A percentile compares a stretch with the other conserved stretches of the same genome.
Evolutionary conservation across 805 yeast genomes (phyloP).

Genomic region (Monosporozyma servazzii): DNA sequence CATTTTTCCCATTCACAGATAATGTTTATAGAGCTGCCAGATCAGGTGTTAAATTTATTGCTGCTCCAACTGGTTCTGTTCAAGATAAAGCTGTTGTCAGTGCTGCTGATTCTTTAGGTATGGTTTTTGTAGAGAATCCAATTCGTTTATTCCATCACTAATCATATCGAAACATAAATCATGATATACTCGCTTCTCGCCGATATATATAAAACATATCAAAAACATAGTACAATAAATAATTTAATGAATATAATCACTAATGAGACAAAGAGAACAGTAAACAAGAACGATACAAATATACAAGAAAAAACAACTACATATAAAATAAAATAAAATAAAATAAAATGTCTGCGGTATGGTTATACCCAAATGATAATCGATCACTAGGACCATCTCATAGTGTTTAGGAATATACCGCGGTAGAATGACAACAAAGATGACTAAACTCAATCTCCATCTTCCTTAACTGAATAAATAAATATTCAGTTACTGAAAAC

Average conservation of each 20-base stretch:
- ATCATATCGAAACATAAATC: neutral
- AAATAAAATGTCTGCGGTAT: constrained; percentile 80
- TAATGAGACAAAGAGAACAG: neutral
- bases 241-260: neutral
- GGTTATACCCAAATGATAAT: constrained; percentile 99
- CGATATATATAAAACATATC: no score
- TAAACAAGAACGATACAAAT: neutral
- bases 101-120: constrained; percentile 85
- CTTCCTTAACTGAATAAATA: constrained; percentile 10
- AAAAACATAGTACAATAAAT: neutral
- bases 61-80: constrained; percentile 96
- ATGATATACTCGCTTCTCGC: no score
- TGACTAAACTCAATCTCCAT: constrained; percentile 53
- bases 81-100: constrained; percentile 94
- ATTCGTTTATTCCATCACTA: constrained; percentile 97
- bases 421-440: constrained; percentile 50
- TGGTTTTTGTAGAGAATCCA: constrained; percentile 94
- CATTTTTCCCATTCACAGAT: constrained; percentile 99
- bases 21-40: constrained; percentile 95
- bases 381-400: constrained; percentile 85
- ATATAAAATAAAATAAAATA: constrained; percentile 3
- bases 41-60: constrained; percentile 91
- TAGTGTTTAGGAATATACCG: constrained; percentile 99
- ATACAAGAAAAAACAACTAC: neutral
- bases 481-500: constrained; percentile 5